Conservation (phyloP, 2,329 filamentous ascomycete genomes). For the Trichophyton schoenleinii region DNA sequence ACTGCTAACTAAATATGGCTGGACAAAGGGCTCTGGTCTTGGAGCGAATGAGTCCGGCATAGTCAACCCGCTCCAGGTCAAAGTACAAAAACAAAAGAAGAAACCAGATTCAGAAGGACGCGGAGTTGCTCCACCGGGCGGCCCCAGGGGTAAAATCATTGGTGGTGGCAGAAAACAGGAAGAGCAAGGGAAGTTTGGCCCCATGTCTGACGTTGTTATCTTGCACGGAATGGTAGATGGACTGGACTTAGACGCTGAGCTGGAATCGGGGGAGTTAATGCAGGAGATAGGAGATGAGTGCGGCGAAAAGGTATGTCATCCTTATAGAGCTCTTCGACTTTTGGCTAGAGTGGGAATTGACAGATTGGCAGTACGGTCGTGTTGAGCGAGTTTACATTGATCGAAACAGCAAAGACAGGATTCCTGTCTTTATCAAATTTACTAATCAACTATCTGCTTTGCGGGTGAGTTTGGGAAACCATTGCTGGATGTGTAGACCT, state of each 20-base stretch:
- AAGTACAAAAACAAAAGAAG: slow-evolving; percentile 77
- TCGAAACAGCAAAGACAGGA: slow-evolving; percentile 39
- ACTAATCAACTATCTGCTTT: slow-evolving; percentile 73
- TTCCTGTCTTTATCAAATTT: slow-evolving; percentile 85
- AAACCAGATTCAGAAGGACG: slow-evolving; percentile 65
- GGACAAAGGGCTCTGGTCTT: slow-evolving; percentile 75
- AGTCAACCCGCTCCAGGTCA: slow-evolving; percentile 65
- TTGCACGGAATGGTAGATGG: slow-evolving; percentile 75
- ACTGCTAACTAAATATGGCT: slow-evolving; percentile 87
- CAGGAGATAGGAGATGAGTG: slow-evolving; percentile 96
- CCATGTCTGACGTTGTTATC: slow-evolving; percentile 71
- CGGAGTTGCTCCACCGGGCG: slow-evolving; percentile 57
- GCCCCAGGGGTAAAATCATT: slow-evolving; percentile 62
- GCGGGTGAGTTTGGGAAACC: slow-evolving; percentile 46
- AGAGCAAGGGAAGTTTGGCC: slow-evolving; percentile 49
- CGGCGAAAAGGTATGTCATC: slow-evolving; percentile 52
- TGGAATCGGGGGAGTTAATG: slow-evolving; percentile 55
- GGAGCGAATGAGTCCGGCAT: slow-evolving; percentile 76
- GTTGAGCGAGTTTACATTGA: slow-evolving; percentile 72
- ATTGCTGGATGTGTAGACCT: slow-evolving; percentile 2
- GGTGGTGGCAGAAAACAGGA: slow-evolving; percentile 53
- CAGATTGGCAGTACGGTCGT: slow-evolving; percentile 53
- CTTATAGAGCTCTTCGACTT: neutral
- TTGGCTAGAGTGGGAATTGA: slow-evolving; percentile 3
- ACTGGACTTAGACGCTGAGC: slow-evolving; percentile 67